Evolutionary conservation across 352 stramenopile species (phyloP).

Genomic region (Globisporangium spiculum): DNA sequence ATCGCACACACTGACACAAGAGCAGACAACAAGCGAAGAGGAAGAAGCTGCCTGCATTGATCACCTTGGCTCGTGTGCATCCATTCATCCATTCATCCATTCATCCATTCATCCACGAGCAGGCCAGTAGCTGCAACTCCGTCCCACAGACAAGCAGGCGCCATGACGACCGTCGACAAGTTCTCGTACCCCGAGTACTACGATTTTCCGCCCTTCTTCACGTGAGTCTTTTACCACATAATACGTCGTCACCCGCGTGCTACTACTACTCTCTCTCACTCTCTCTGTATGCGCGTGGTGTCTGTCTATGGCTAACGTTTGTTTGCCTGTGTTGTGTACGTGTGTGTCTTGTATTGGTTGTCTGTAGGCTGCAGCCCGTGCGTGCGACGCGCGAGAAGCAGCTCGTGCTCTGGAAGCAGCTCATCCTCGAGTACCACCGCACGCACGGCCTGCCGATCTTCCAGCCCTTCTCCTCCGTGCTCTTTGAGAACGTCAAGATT

Average conservation of each 20-base stretch:
- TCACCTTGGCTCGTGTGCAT: neutral
- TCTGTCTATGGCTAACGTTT: neutral
- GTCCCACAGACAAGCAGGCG: neutral
- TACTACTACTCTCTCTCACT: neutral
- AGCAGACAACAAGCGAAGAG: neutral
- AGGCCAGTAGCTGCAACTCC: neutral
- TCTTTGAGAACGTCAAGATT: slow-evolving; percentile 87
- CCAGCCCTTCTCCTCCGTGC: slow-evolving; percentile 54
- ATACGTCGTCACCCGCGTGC: too few species aligned
- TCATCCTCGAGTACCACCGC: slow-evolving; percentile 83
- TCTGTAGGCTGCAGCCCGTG: slow-evolving; percentile 65
- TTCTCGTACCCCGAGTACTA: slow-evolving; percentile 87
- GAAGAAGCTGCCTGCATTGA: neutral
- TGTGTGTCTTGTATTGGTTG: neutral
- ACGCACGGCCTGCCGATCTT: slow-evolving; percentile 68
- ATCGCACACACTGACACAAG: too few species aligned
- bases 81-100: neutral
- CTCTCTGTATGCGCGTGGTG: neutral
- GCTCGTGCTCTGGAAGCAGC: slow-evolving; percentile 82
- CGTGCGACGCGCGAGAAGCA: slow-evolving; percentile 84
- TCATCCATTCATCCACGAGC: neutral
- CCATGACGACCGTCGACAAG: slow-evolving; percentile 45
- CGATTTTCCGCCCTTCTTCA: slow-evolving; percentile 87
- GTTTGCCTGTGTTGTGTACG: too few species aligned
- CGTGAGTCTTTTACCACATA: slow-evolving; percentile 25